A percentile compares a stretch with the other conserved stretches of the same genome.
Conservation (phyloP, 495 filamentous ascomycete genomes). For the Aspergillus cavernicola region DNA sequence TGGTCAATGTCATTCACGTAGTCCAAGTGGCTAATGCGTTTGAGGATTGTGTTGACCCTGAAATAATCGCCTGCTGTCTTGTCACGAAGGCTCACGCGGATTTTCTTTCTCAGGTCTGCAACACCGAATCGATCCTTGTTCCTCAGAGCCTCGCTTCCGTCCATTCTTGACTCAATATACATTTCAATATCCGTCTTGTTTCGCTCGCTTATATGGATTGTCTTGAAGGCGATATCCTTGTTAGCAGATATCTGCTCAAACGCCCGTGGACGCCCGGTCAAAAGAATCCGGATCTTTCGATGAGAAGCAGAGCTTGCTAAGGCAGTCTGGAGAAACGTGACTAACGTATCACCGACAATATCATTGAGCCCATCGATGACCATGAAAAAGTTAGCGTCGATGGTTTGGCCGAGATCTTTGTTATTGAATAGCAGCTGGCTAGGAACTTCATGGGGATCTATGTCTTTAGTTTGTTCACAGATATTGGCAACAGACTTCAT, state of each 20-base stretch:
- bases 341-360: conserved; percentile 23
- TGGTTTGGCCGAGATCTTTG: conserved; percentile 20
- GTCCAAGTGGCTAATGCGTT: conserved; percentile 33
- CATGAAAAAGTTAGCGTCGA: conserved; percentile 33
- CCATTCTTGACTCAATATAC: conserved; percentile 26
- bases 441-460: conserved; percentile 30
- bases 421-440: conserved; percentile 27
- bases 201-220: conserved; percentile 19
- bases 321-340: conserved; percentile 20
- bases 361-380: conserved; percentile 31
- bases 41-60: conserved; percentile 31
- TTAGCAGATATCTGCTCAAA: conserved; percentile 13
- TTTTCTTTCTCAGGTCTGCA: conserved; percentile 27
- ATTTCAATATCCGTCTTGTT: conserved; percentile 31
- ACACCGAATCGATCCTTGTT: conserved; percentile 20
- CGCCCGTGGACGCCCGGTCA: conserved; percentile 16
- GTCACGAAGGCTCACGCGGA: conserved; percentile 25
- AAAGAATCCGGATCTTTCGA: conserved; percentile 15
- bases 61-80: conserved; percentile 37
- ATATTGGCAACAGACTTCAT: conserved; percentile 30
- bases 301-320: conserved; percentile 5
- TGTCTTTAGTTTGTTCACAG: conserved; percentile 24
- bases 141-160: conserved; percentile 17
- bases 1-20: conserved; percentile 34
- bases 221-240: conserved; percentile 10